phyloP scores from a whole-genome alignment of 208 protist species.

The Giardia muris region DNA sequence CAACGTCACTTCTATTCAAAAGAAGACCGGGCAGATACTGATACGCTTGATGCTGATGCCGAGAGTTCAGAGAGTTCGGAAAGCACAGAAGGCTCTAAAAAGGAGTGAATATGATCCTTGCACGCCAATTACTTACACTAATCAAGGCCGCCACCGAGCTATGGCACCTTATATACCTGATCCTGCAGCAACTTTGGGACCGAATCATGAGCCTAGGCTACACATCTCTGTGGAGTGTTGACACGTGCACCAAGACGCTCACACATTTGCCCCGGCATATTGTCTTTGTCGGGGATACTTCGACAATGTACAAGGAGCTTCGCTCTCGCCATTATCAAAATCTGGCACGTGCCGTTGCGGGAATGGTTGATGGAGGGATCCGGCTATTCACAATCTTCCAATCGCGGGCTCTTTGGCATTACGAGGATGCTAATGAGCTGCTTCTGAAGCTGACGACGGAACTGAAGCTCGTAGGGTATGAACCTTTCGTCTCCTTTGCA shows the following conservation, averaged over 20 bases:
- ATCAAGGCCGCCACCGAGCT: too few relatives aligned
- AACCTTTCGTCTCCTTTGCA: not conserved
- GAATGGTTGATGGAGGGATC: not conserved
- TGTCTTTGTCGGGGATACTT: not conserved
- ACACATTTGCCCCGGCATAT: not conserved
- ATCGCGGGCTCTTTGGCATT: not conserved
- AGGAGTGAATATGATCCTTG: too few relatives aligned
- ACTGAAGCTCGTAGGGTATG: not conserved
- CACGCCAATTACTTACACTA: too few relatives aligned
- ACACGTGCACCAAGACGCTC: not conserved
- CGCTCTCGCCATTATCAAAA: not conserved
- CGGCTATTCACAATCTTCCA: not conserved
- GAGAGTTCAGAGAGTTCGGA: too few relatives aligned
- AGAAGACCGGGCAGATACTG: not conserved
- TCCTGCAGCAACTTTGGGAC: not conserved
- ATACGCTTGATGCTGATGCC: not conserved
- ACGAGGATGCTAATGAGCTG: not conserved
- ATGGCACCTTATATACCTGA: not conserved
- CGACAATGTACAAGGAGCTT: not conserved
- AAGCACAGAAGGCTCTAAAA: too few relatives aligned
- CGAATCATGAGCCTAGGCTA: not conserved
- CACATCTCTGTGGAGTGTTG: not conserved
- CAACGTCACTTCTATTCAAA: not conserved
- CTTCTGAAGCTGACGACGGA: not conserved
- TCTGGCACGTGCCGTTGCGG: not conserved